Evolutionary conservation across 345 rosid genomes (phyloP).

Genomic region (Bruguiera gymnorhiza): DNA sequence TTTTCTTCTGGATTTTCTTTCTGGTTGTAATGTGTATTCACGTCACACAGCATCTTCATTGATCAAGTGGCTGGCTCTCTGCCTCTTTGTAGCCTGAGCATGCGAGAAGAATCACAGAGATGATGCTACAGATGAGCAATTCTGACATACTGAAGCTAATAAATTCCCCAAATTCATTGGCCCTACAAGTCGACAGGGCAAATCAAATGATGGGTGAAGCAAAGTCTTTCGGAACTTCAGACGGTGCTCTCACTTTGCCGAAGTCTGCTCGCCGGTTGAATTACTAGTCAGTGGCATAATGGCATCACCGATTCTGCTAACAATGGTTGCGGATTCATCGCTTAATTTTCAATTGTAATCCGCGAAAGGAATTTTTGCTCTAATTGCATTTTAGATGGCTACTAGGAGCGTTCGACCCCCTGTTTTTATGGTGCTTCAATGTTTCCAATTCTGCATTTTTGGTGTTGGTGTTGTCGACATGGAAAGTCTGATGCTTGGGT

Average conservation of each 20-base stretch:
- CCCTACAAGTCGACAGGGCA: conserved; percentile 14
- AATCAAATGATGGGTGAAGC: conserved; percentile 27
- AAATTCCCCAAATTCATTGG: conserved; percentile 15
- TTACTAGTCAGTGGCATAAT: conserved; percentile 8
- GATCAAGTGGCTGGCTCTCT: not conserved
- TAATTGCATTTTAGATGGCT: not conserved
- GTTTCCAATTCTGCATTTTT: too few relatives aligned
- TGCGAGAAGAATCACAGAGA: conserved; percentile 15
- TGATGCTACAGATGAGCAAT: conserved; percentile 18
- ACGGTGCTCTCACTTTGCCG: not conserved
- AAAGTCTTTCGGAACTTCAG: conserved; percentile 12
- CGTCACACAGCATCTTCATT: not conserved
- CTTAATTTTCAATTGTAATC: not conserved
- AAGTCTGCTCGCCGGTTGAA: conserved; percentile 17
- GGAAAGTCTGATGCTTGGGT: too few relatives aligned
- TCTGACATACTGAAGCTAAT: too few relatives aligned
- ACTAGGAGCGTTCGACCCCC: not conserved
- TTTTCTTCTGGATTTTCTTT: not conserved
- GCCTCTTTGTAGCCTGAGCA: conserved; percentile 21
- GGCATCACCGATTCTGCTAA: not conserved
- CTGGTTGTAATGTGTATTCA: not conserved
- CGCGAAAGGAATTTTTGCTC: not conserved
- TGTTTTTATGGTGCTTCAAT: not conserved
- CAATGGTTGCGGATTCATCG: not conserved
- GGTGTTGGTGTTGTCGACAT: too few relatives aligned